A percentile compares a stretch with the other conserved stretches of the same genome.
Evolutionary conservation across 2,329 filamentous ascomycete genomes (phyloP).

Genomic region (Colletotrichum sansevieriae): DNA sequence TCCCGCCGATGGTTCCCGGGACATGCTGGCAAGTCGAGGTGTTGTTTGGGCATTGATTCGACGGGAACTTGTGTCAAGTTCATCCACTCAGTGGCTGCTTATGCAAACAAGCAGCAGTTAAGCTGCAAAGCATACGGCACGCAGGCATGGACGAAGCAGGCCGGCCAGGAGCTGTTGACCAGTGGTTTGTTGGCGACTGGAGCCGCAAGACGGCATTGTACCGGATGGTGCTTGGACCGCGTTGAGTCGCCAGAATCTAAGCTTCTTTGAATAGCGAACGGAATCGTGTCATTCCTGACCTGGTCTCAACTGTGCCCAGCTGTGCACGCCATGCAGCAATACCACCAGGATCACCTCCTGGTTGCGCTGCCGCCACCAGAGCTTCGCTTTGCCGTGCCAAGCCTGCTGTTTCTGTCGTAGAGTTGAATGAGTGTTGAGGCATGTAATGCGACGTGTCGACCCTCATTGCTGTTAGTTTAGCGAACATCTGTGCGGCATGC

Average conservation of each 20-base stretch:
- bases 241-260: constrained; percentile 25
- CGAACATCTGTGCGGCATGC: constrained; percentile 7
- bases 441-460: constrained; percentile 19
- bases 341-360: constrained; percentile 32
- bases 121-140: constrained; percentile 1
- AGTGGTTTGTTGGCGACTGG: constrained; percentile 23
- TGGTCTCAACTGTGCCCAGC: constrained; percentile 23
- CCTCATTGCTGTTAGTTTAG: constrained; percentile 14
- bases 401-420: constrained; percentile 7
- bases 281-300: constrained; percentile 29
- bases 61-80: constrained; percentile 39
- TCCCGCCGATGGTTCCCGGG: constrained; percentile 19
- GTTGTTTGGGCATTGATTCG: constrained; percentile 37
- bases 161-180: constrained; percentile 21
- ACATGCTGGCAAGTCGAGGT: constrained; percentile 19
- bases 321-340: constrained; percentile 35
- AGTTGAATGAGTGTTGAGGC: constrained; percentile 19
- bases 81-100: constrained; percentile 33
- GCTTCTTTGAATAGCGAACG: constrained; percentile 31
- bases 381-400: constrained; percentile 21
- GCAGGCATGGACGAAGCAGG: constrained; percentile 21
- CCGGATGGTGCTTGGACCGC: constrained; percentile 30
- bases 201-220: constrained; percentile 20
- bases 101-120: constrained; percentile 32
- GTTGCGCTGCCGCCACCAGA: neutral